Conservation (phyloP, 352 stramenopile species). For the Blastocystis sp. region DNA sequence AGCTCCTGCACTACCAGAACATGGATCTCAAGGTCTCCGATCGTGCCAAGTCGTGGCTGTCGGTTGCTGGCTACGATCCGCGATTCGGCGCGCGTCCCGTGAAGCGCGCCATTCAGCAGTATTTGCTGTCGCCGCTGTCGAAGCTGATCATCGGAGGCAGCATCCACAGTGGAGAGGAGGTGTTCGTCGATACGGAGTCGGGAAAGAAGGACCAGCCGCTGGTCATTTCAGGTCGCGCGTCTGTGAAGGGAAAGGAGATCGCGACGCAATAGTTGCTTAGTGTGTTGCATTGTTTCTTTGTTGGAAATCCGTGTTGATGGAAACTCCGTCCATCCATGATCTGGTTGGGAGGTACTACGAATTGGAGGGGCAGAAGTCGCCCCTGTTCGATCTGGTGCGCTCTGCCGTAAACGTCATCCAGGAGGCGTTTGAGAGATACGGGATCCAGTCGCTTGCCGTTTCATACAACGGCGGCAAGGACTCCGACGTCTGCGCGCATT, state of each 20-base stretch:
- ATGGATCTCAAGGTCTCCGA: conserved; percentile 85
- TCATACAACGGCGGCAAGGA: conserved; percentile 66
- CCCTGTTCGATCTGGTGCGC: conserved; percentile 6
- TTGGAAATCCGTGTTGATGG: conserved; percentile 15
- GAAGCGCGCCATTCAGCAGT: conserved; percentile 89
- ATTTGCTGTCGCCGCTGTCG: conserved; percentile 88
- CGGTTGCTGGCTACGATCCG: conserved; percentile 87
- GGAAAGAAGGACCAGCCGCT: conserved; percentile 17
- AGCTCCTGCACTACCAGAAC: conserved; percentile 83
- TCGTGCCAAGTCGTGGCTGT: conserved; percentile 85
- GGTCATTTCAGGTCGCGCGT: conserved; percentile 11
- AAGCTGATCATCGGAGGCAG: conserved; percentile 62
- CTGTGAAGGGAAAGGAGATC: conserved; percentile 59
- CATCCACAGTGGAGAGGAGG: conserved; percentile 48
- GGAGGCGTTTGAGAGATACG: conserved; percentile 31
- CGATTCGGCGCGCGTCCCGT: conserved; percentile 91
- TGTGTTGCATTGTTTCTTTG: conserved; percentile 14
- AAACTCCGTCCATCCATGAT: conserved; percentile 15
- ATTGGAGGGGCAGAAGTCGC: background rate
- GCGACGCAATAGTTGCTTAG: background rate
- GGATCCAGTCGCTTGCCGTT: background rate
- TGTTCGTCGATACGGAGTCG: conserved; percentile 30
- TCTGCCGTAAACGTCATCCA: background rate
- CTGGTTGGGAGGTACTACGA: conserved; percentile 25
- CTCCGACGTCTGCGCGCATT: conserved; percentile 46